Evolutionary conservation across 495 filamentous ascomycete genomes (phyloP), one percentile per base, ranked within the genome.

Genomic region (Staphylotrichum tortipilum): DNA sequence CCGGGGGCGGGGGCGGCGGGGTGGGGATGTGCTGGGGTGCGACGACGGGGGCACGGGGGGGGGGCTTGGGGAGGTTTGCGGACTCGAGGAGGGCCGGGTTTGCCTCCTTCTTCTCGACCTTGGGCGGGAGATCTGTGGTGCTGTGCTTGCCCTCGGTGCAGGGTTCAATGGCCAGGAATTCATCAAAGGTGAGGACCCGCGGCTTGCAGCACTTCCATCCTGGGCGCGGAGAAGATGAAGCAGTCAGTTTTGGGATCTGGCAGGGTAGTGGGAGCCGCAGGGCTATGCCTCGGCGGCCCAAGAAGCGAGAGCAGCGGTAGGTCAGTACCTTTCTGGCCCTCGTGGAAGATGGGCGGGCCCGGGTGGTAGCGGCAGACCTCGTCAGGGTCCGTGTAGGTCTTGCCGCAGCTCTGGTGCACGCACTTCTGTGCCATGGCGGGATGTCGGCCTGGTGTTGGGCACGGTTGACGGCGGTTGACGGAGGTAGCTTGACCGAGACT

Each of bases 161-260:
- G 19, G 94, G 90, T 24, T 88, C 78, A 56, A 99, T 97, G 41
- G 77, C 66, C 60, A 97, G 86, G 75, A 99, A 99, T 71, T 99
- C 92, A 69, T 99, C 94, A 61, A 99, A 99, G 43, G 91, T 96
- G 56, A 99, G 78, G 55, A 97, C 89, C 67, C 94, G 85, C 49
- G 90, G 86, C 73, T 96, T 99, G 78, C 92, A 99, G 73, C 92
- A 99, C 74, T 95, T 95, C 92, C 92, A 99, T 59, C 92, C 92
- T 96, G 65, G n/a, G n/a, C n/a, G n/a, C 51, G 48, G 2, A 30
- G 3, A 28, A 38, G 4, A 52, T 28, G 31, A 19, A 14, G 37
- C 51, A 40, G 45, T 50, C 18, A 57, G 58, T 51, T 52, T 54
- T 36, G 47, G 19, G 49, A 19, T n/a, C n/a, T 21, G 10, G 26